Evolutionary conservation across 2,329 filamentous ascomycete species (phyloP), one percentile per base, ranked within the genome.

Genomic region (Malbranchea cinnamomea): DNA sequence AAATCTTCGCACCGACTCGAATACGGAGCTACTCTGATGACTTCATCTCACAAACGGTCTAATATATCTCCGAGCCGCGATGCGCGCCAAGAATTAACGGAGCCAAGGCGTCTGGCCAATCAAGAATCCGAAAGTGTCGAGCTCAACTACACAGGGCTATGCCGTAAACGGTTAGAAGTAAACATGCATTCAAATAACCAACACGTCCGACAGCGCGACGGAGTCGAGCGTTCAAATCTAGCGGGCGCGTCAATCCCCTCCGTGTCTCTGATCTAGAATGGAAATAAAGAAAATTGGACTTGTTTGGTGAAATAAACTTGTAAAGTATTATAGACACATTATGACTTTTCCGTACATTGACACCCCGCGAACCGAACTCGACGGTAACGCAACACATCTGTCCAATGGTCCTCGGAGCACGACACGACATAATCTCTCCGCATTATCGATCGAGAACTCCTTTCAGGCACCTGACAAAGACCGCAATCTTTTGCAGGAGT

Each of bases 331-430:
- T 23, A 32, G n/a, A 5, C 11, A 35, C 53, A 60, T 46, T 43
- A 81, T 81, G 76, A 69, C 67, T 35, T 67, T 69, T 40, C 68
- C 70, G 23, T 76, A 74, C 48, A 67, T 92, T 57, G 79, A 89
- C 57, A 91, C 85, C 44, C 87, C 87, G 47, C 77, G 78, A 51
- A 92, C 83, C 37, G 54, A 59, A 45, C 79, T 84, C 48, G 56
- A 75, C 42, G 83, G 78, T 48, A 83, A 94, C 67, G 74, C 74
- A 56, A 92, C 84, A 41, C 87, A 77, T 54, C 64, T 91, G 38
- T 72, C 53, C 63, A 73, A 56, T 57, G 68, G 57, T 60, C 62
- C 74, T 44, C 76, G 83, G 48, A 59, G 56, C 40, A 52, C 45
- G 26, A 50, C 49, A 28, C 48, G 54, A 36, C 47, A 52, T 28